Evolutionary conservation across 164 flowering plant genomes (phyloP).

Genomic region (Houttuynia cordata): DNA sequence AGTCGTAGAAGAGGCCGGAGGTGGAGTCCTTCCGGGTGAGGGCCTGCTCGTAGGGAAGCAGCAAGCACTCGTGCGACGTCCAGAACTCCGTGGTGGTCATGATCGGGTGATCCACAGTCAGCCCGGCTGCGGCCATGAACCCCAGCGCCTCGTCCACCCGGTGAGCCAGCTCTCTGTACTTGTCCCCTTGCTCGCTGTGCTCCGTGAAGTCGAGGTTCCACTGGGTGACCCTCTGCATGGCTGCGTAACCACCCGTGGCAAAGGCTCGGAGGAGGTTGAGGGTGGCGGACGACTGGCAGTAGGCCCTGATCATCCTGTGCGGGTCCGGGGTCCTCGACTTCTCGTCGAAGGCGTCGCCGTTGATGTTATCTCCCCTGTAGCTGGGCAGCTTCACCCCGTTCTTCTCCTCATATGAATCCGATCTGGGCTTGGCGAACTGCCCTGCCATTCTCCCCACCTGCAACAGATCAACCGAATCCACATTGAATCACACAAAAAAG

Average conservation of each 20-base stretch:
- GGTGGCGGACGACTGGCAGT: slow-evolving; percentile 76
- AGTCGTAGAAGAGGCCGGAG: slow-evolving; percentile 78
- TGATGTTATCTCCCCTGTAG: slow-evolving; percentile 84
- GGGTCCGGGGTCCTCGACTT: slow-evolving; percentile 81
- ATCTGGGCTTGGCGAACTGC: slow-evolving; percentile 92
- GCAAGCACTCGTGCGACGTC: slow-evolving; percentile 93
- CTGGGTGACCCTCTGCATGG: slow-evolving; percentile 88
- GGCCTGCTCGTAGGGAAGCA: slow-evolving; percentile 84
- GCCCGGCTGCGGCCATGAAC: slow-evolving; percentile 88
- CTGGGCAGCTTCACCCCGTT: slow-evolving; percentile 84
- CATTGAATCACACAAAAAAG: background rate
- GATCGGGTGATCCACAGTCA: slow-evolving; percentile 73
- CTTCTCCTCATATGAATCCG: slow-evolving; percentile 69
- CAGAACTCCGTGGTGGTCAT: slow-evolving; percentile 89
- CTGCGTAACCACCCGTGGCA: slow-evolving; percentile 93
- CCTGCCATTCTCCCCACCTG: slow-evolving; percentile 99
- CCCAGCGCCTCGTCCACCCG: slow-evolving; percentile 92
- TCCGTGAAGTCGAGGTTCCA: slow-evolving; percentile 90
- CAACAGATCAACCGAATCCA: background rate
- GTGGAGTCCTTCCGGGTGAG: slow-evolving; percentile 85
- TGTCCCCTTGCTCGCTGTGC: slow-evolving; percentile 89
- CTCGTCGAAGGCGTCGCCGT: slow-evolving; percentile 68
- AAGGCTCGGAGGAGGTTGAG: slow-evolving; percentile 79
- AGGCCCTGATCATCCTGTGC: slow-evolving; percentile 78
- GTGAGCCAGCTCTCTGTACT: slow-evolving; percentile 62